Conservation (phyloP, 2,329 filamentous ascomycete genomes). For the Cordyceps pruinosa region DNA sequence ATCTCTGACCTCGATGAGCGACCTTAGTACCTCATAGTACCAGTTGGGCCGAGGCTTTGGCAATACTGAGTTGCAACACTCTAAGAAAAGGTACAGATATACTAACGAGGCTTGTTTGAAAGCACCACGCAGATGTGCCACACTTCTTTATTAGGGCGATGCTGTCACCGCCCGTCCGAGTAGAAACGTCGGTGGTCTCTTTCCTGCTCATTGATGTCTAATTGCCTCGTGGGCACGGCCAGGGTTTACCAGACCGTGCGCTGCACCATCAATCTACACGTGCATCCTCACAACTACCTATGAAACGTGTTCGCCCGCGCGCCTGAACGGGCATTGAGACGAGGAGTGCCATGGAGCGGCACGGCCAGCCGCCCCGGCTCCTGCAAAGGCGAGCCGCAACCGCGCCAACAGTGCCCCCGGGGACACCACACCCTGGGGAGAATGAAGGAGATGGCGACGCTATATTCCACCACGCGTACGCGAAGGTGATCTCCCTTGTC, state of each 20-base stretch:
- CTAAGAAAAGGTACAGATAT: no score
- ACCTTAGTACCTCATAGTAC: no score
- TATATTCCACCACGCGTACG: constrained; percentile 1
- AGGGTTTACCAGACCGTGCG: not conserved
- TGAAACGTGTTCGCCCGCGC: not conserved
- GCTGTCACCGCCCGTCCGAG: no score
- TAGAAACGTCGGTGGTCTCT: no score
- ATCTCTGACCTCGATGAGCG: no score
- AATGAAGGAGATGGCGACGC: not conserved
- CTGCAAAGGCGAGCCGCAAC: constrained; percentile 22
- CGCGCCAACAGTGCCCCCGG: constrained; percentile 22
- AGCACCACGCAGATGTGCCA: no score
- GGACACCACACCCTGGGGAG: not conserved
- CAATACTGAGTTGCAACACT: no score
- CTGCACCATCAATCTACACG: not conserved
- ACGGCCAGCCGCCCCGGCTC: not conserved
- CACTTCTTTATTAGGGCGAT: no score
- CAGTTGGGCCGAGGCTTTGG: no score
- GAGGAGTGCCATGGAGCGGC: not conserved
- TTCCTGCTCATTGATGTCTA: no score
- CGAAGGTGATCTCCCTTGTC: constrained; percentile 11
- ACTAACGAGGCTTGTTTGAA: no score
- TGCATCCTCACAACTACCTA: not conserved
- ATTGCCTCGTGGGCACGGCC: not conserved
- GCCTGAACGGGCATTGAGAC: not conserved